phyloP scores from a whole-genome alignment of 148 eudicot genomes.

The Rhododendron ferrugineum region DNA sequence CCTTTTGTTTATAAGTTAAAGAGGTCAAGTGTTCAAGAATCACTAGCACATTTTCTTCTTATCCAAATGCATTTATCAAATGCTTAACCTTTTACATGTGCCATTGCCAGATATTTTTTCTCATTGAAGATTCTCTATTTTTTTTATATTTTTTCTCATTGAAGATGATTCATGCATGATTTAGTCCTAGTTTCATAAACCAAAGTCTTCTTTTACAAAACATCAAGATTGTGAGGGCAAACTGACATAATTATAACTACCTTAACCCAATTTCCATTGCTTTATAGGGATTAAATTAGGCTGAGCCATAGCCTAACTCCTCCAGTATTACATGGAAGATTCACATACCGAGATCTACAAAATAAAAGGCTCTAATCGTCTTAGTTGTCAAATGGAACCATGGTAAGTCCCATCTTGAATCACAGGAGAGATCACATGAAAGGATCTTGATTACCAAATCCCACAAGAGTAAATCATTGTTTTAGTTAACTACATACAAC shows the following conservation, averaged over 20 bases:
- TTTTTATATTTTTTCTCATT: background rate
- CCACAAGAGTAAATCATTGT: background rate
- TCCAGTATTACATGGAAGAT: no score
- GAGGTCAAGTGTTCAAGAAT: background rate
- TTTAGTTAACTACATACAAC: background rate
- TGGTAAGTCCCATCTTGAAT: background rate
- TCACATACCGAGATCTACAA: background rate
- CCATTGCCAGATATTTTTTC: no score
- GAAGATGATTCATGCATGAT: conserved; percentile 2
- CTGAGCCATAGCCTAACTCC: background rate
- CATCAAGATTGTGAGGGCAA: background rate
- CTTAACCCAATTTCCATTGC: background rate
- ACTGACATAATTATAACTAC: no score
- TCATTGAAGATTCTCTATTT: no score
- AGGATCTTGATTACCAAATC: background rate
- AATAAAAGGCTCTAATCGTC: background rate
- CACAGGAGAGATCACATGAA: background rate
- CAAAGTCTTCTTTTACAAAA: background rate
- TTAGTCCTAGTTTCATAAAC: background rate
- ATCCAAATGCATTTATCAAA: background rate
- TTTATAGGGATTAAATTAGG: background rate
- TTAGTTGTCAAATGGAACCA: background rate
- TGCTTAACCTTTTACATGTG: no score
- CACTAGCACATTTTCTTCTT: background rate
- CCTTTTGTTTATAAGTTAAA: background rate